Conservation (phyloP, 441 rosid species). For the Adansonia grandidieri region DNA sequence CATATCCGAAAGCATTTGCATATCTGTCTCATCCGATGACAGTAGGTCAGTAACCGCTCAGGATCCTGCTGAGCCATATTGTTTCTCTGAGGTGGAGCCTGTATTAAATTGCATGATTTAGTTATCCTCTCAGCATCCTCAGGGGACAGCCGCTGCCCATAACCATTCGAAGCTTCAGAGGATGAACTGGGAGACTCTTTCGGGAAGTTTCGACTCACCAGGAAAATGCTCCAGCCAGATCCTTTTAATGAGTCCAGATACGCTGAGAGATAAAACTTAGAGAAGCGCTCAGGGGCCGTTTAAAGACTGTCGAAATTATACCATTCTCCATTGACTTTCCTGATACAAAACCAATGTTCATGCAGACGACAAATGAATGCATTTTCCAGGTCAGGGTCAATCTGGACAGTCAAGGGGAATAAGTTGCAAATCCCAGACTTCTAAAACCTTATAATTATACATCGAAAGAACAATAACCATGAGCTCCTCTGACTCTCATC, state of each 20-base stretch:
- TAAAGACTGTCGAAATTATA: constrained; percentile 91
- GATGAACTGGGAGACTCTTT: constrained; percentile 73
- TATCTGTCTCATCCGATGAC: constrained; percentile 41
- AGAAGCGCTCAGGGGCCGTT: constrained; percentile 83
- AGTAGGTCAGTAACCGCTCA: constrained; percentile 37
- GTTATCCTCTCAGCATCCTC: constrained; percentile 84
- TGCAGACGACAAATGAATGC: constrained; percentile 93
- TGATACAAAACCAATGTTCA: constrained; percentile 93
- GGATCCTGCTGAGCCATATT: constrained; percentile 42
- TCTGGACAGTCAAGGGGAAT: constrained; percentile 79
- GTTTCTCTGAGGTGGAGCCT: constrained; percentile 36
- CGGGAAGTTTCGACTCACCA: constrained; percentile 87
- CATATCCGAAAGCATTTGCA: constrained; percentile 49
- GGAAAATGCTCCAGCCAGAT: constrained; percentile 89
- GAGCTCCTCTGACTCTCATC: no score
- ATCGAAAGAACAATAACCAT: no score
- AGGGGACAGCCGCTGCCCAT: constrained; percentile 87
- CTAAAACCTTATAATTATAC: constrained; percentile 59
- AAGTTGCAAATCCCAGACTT: constrained; percentile 88
- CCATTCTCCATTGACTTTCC: constrained; percentile 94
- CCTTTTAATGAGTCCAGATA: constrained; percentile 81
- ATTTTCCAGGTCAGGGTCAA: constrained; percentile 81
- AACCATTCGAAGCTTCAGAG: constrained; percentile 72
- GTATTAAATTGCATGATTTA: constrained; percentile 58
- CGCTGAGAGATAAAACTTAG: constrained; percentile 88